Conservation (phyloP, 2,329 filamentous ascomycete genomes). For the Colletotrichum caudatum region DNA sequence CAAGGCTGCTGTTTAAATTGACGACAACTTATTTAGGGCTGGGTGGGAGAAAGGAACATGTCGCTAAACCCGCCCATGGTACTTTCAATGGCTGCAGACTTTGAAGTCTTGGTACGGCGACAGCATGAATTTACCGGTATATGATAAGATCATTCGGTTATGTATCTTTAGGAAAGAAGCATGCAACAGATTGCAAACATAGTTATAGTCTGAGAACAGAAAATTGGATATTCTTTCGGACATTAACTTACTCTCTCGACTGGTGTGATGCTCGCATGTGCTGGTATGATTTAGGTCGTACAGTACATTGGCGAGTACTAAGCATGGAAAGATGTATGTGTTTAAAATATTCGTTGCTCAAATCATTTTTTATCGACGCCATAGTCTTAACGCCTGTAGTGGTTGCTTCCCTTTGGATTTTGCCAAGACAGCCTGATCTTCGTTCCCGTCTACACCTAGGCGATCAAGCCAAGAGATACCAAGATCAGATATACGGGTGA, state of each 20-base stretch:
- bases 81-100: no score
- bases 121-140: neutral
- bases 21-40: neutral
- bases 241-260: neutral
- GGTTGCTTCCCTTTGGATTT: neutral
- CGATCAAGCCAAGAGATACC: neutral
- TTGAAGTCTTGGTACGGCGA: neutral
- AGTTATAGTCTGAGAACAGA: neutral
- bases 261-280: neutral
- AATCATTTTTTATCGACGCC: neutral
- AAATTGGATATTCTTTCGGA: neutral
- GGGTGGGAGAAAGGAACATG: neutral
- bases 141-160: neutral
- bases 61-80: neutral
- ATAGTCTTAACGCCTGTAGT: neutral
- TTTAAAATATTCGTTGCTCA: neutral
- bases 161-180: neutral
- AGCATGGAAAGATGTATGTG: fast-evolving
- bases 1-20: conserved; percentile 12
- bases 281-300: neutral
- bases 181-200: no score
- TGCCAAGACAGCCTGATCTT: neutral
- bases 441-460: neutral
- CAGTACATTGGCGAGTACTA: neutral
- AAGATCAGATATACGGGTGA: neutral